These are phyloP conservation scores for Lentinula guzmanii DNA, from an alignment of 768 basidiomycete species.

Conservation along the genomic window DNA sequence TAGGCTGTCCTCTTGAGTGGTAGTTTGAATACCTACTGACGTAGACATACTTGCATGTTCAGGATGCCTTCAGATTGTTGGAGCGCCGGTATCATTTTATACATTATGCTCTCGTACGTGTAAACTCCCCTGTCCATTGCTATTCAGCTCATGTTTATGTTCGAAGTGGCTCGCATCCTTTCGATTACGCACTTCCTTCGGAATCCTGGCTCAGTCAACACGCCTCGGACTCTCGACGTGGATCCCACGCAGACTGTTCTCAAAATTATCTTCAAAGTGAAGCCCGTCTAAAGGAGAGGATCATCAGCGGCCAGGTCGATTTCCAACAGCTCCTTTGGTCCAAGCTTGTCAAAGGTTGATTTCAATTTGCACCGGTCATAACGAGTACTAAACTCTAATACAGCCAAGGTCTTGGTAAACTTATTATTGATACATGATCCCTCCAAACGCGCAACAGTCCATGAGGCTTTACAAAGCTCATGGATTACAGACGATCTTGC, in stretches of 20 bases:
- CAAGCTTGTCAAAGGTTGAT: neutral
- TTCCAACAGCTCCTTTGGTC: conserved; percentile 53
- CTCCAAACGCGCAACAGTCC: conserved; percentile 54
- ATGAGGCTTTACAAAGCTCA: conserved; percentile 48
- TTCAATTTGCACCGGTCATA: neutral
- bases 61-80: conserved; percentile 91
- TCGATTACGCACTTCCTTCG: conserved; percentile 49
- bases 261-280: conserved; percentile 44
- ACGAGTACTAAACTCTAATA: neutral
- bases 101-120: conserved; percentile 78
- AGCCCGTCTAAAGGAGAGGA: conserved; percentile 59
- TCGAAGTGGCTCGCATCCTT: conserved; percentile 68
- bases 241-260: conserved; percentile 27
- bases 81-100: conserved; percentile 79
- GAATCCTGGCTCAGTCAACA: conserved; percentile 29
- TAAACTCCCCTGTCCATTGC: neutral
- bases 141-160: neutral
- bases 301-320: conserved; percentile 54
- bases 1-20: conserved; percentile 12
- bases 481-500: conserved; percentile 66
- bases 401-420: conserved; percentile 55
- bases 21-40: neutral
- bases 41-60: conserved; percentile 7
- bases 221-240: conserved; percentile 22
- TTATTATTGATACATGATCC: conserved; percentile 58